Evolutionary conservation across 345 rosid genomes (phyloP), one percentile per base, ranked within the genome.

Genomic region (Raphanus raphanistrum): DNA sequence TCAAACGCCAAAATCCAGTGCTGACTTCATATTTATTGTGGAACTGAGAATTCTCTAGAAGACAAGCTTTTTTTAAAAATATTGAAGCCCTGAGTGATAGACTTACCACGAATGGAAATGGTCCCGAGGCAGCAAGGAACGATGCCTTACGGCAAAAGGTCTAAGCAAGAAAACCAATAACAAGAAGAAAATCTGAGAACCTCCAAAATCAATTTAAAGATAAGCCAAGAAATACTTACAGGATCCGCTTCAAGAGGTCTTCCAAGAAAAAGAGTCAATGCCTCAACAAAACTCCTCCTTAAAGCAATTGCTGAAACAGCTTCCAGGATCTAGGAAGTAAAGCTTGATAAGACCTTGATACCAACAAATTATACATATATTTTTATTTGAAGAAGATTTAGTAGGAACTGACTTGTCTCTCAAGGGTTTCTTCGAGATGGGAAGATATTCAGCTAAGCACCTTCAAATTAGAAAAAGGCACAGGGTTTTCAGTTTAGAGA

Each of bases 371-470:
- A 41, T n/a, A 21, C 55, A 55, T 54, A 41, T 41, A 13, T 11
- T 55, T 61, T 16, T 16, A 43, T 16, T 50, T 63, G 21, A 17
- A 59, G 16, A 66, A 57, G 66, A 10, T 8, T 61, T 65, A 15
- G 61, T 63, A 69, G 26, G 16, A 79, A 80, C 87, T 59, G 12
- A 92, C 98, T 91, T 88, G 98, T 81, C 88, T 88, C 82, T 84
- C 88, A 75, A 95, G 89, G 28, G 85, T 82, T 84, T 91, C 92
- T 84, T 95, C 99, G 4, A 92, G 90, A 84, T 88, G 90, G 8
- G 99, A 81, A 95, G 98, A 88, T 92, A 95, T 84, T 95, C 99
- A 65, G 99, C 99, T 90, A 95, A 84, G 82, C 98, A 95, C 98
- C 99, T 95, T 78, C 45, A 70, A 77, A 72, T 72, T 75, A 78